These are phyloP conservation scores for Coniferiporia sulphurascens DNA, from an alignment of 1,284 basidiomycete species.

Conservation along the genomic window DNA sequence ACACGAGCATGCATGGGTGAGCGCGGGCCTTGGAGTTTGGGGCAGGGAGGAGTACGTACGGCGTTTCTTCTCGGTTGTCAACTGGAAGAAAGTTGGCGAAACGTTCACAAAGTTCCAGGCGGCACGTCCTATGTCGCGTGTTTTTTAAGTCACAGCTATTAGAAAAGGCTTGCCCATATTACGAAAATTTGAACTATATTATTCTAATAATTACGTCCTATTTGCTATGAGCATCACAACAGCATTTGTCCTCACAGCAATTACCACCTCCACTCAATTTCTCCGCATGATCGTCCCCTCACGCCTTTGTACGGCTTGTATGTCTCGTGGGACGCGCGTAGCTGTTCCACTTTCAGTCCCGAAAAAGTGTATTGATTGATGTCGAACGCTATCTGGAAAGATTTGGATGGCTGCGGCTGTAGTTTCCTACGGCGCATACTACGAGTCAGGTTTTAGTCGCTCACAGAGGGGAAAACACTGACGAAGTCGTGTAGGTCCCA, in stretches of 20 bases:
- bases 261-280: constrained; percentile 72
- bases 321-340: constrained; percentile 75
- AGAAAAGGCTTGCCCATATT: too few species aligned
- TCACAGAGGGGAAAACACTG: constrained; percentile 25
- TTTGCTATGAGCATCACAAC: not conserved
- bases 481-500: constrained; percentile 74
- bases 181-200: not conserved
- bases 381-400: constrained; percentile 68
- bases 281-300: constrained; percentile 53
- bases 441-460: not conserved
- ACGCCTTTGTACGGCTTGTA: constrained; percentile 77
- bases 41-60: constrained; percentile 88
- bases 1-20: constrained; percentile 90
- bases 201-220: constrained; percentile 1
- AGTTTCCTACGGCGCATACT: constrained; percentile 27
- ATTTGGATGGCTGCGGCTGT: constrained; percentile 55
- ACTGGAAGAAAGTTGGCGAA: constrained; percentile 73
- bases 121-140: too few species aligned
- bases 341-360: constrained; percentile 77
- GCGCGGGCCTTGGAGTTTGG: constrained; percentile 88
- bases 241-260: not conserved
- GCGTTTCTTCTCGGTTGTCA: constrained; percentile 84
- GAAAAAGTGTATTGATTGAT: constrained; percentile 75
- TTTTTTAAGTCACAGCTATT: too few species aligned
- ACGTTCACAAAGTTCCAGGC: constrained; percentile 21